A percentile compares a stretch with the other conserved stretches of the same genome.
Evolutionary conservation across 768 basidiomycete species (phyloP).

Genomic region (Cystobasidium ongulense): DNA sequence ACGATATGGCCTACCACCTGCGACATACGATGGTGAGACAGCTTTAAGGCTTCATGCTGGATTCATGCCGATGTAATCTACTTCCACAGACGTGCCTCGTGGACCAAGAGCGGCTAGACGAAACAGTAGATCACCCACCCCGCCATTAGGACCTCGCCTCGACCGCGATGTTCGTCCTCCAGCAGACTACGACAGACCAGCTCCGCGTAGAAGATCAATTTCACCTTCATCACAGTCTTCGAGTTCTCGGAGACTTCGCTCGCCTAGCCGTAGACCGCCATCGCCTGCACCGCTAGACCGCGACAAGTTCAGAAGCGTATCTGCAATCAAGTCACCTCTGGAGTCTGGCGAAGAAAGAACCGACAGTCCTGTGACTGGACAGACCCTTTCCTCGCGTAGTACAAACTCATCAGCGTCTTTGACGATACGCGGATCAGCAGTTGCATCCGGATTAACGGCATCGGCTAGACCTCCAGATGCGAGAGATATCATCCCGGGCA

Average conservation of each 20-base stretch:
- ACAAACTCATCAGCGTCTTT: not conserved
- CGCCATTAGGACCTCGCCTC: not conserved
- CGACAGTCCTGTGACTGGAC: not conserved
- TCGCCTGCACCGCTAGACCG: constrained; percentile 2
- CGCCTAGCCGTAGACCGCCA: not conserved
- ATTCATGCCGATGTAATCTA: not conserved
- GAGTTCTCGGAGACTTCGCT: not conserved
- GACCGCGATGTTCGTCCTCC: not conserved
- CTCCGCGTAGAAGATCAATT: not conserved
- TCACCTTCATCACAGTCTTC: constrained; percentile 1
- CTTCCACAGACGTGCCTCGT: not conserved
- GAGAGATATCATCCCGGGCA: not conserved
- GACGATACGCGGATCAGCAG: not conserved
- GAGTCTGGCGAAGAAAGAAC: not conserved
- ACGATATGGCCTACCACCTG: not conserved
- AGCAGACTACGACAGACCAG: not conserved
- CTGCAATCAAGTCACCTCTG: not conserved
- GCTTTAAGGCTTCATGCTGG: too few species aligned
- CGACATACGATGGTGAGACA: not conserved
- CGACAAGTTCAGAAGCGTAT: not conserved
- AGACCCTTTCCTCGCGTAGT: not conserved
- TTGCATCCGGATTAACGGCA: not conserved
- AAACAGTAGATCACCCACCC: not conserved
- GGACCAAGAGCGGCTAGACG: not conserved
- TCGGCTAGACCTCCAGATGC: not conserved